phyloP scores from a whole-genome alignment of 345 rosid species.

The Eucalyptus grandis region DNA sequence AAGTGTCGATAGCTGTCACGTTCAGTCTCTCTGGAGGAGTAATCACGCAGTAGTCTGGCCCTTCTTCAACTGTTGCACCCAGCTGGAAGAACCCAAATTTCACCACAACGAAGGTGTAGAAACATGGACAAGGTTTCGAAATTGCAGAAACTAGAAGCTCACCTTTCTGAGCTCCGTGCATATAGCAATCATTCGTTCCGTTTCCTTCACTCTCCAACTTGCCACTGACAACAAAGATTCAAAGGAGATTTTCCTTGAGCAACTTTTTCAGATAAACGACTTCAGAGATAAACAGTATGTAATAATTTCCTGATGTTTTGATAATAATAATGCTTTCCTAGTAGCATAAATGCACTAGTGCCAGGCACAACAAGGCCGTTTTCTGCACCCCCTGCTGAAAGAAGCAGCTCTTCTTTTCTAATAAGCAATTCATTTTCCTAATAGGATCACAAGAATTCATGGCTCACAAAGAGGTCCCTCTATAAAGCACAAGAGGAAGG shows the following conservation, averaged over 20 bases:
- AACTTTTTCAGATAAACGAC: neutral
- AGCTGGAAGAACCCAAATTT: constrained; percentile 25
- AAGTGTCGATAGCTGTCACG: constrained; percentile 72
- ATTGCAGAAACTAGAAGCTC: neutral
- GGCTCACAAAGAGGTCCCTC: neutral
- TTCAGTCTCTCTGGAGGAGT: constrained; percentile 84
- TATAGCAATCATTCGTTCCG: constrained; percentile 91
- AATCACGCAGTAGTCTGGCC: constrained; percentile 88
- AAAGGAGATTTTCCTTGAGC: neutral
- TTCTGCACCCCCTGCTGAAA: neutral
- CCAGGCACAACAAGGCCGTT: neutral
- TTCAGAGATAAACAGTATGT: neutral
- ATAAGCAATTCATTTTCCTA: neutral
- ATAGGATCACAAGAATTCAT: neutral
- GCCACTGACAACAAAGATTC: constrained; percentile 41
- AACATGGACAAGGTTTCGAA: neutral
- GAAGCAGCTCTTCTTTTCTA: neutral
- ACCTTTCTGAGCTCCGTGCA: constrained; percentile 97
- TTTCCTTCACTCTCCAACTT: constrained; percentile 99
- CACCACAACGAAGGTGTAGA: neutral
- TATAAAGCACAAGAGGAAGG: neutral
- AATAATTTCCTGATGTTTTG: neutral
- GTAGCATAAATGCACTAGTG: neutral
- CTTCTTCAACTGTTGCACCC: constrained; percentile 98
- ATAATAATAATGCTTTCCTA: neutral